These are phyloP conservation scores for Cudoniella acicularis DNA, from an alignment of 495 filamentous ascomycete genomes.

Conservation along the genomic window DNA sequence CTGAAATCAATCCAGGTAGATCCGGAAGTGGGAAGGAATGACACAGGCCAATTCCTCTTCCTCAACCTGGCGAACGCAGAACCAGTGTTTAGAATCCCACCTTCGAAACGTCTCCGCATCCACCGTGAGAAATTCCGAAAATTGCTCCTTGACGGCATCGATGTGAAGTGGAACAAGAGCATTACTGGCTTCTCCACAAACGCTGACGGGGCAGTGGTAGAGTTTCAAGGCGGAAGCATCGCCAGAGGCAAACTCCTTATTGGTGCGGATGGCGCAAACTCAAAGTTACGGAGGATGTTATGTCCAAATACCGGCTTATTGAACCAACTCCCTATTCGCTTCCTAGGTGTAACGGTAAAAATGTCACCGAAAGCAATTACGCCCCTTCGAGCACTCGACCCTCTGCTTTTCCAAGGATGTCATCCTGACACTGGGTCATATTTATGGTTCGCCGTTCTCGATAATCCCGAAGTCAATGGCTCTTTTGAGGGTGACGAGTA, in stretches of 20 bases:
- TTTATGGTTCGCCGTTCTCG: slow-evolving; percentile 44
- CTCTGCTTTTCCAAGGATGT: slow-evolving; percentile 58
- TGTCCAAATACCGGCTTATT: slow-evolving; percentile 34
- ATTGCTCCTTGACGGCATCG: slow-evolving; percentile 36
- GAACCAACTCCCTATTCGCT: slow-evolving; percentile 42
- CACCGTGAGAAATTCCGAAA: slow-evolving; percentile 37
- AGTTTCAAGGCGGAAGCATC: slow-evolving; percentile 36
- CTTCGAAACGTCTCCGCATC: slow-evolving; percentile 37
- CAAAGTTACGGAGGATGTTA: slow-evolving; percentile 30
- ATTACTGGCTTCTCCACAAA: slow-evolving; percentile 35
- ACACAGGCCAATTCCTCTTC: slow-evolving; percentile 35
- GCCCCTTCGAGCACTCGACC: slow-evolving; percentile 48
- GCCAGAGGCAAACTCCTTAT: slow-evolving; percentile 33
- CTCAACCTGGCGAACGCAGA: slow-evolving; percentile 41
- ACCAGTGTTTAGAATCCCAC: slow-evolving; percentile 30
- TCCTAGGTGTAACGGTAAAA: slow-evolving; percentile 42
- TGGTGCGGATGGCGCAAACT: slow-evolving; percentile 42
- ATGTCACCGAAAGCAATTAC: slow-evolving; percentile 38
- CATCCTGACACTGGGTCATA: slow-evolving; percentile 54
- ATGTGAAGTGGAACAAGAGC: slow-evolving; percentile 46
- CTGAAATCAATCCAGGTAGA: slow-evolving; percentile 41
- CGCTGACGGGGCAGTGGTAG: slow-evolving; percentile 27
- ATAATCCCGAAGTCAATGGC: slow-evolving; percentile 5
- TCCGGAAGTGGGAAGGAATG: slow-evolving; percentile 26
- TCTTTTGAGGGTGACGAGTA: slow-evolving; percentile 14